phyloP scores from a whole-genome alignment of 768 basidiomycete species.

The Exsudoporus frostii region DNA sequence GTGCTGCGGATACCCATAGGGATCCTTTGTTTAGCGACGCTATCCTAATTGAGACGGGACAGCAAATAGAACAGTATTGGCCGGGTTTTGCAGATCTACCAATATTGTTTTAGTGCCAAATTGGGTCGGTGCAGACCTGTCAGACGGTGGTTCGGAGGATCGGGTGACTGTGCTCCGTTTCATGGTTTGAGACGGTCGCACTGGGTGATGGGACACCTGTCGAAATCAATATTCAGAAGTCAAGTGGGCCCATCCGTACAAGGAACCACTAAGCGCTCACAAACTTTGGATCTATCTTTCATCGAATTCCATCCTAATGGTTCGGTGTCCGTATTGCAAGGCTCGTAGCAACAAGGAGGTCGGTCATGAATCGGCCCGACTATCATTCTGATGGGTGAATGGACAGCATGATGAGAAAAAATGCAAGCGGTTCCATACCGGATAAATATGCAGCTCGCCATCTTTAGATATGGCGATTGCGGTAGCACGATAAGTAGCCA shows the following conservation, averaged over 20 bases:
- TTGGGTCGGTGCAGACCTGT: neutral
- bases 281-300: neutral
- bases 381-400: constrained; percentile 2
- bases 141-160: neutral
- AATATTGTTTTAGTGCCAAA: neutral
- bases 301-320: constrained; percentile 7
- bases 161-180: neutral
- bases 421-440: constrained; percentile 12
- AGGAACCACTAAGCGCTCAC: neutral
- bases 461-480: constrained; percentile 26
- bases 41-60: neutral
- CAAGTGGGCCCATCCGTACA: neutral
- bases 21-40: neutral
- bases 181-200: neutral
- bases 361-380: constrained; percentile 23
- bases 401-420: neutral
- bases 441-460: constrained; percentile 26
- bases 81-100: neutral
- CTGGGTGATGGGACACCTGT: too few species aligned
- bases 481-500: constrained; percentile 28
- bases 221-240: neutral
- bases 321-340: constrained; percentile 24
- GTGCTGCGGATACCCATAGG: neutral
- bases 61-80: neutral
- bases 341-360: constrained; percentile 29